These are phyloP conservation scores for Candida argentea DNA, from an alignment of 805 yeast species.

Conservation along the genomic window DNA sequence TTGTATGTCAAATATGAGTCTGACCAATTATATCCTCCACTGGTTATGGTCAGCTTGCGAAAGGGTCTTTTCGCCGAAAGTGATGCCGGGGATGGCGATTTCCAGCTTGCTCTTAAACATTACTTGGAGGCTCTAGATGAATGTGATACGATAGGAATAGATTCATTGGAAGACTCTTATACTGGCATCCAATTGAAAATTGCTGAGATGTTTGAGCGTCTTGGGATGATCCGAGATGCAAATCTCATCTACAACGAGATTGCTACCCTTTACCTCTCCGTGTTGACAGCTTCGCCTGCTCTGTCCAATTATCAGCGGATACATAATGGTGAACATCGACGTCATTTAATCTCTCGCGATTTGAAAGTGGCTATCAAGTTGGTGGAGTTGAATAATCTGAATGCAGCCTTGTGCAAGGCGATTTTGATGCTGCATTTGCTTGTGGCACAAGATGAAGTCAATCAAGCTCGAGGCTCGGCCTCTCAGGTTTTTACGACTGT, in stretches of 20 bases:
- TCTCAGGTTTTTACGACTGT: constrained; percentile 1
- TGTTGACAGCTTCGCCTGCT: constrained; percentile 26
- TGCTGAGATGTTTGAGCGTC: constrained; percentile 76
- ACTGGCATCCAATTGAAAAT: constrained; percentile 85
- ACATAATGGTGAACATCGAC: constrained; percentile 25
- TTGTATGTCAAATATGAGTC: constrained; percentile 49
- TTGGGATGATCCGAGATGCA: constrained; percentile 56
- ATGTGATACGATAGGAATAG: constrained; percentile 46
- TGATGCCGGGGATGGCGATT: constrained; percentile 53
- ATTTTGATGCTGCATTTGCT: constrained; percentile 52
- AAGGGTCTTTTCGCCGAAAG: constrained; percentile 80
- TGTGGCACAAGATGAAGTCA: constrained; percentile 58
- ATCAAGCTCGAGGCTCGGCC: constrained; percentile 23
- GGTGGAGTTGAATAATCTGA: constrained; percentile 42
- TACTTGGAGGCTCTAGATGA: constrained; percentile 68
- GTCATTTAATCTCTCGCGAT: constrained; percentile 59
- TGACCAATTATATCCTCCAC: constrained; percentile 53
- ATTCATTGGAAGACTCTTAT: constrained; percentile 62
- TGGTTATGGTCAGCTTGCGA: constrained; percentile 63
- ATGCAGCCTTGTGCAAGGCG: constrained; percentile 43
- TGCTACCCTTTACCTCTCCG: constrained; percentile 46
- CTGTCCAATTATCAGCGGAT: constrained; percentile 13
- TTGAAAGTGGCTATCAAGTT: constrained; percentile 59
- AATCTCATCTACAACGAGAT: constrained; percentile 57
- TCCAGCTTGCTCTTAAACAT: constrained; percentile 53